Evolutionary conservation across 2,329 filamentous ascomycete genomes (phyloP).

Genomic region (Xylariaceae sp.): DNA sequence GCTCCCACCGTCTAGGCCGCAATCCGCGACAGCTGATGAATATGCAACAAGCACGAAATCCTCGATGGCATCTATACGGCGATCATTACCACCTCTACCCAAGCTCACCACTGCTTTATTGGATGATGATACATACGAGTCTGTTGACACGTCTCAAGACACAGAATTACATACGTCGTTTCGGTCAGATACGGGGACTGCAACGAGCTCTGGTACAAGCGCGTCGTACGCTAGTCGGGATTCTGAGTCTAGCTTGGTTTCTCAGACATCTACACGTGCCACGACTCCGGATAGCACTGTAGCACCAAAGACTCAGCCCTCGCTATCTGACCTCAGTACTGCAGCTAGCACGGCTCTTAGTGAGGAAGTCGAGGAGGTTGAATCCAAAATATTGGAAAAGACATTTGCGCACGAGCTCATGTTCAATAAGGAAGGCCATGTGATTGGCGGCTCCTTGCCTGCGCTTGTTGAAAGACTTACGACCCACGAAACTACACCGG

Average conservation of each 20-base stretch:
- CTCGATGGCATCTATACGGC: constrained; percentile 47
- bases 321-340: constrained; percentile 66
- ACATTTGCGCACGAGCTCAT: constrained; percentile 90
- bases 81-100: constrained; percentile 53
- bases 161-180: constrained; percentile 51
- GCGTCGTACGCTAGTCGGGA: constrained; percentile 78
- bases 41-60: constrained; percentile 43
- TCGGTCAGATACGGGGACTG: constrained; percentile 67
- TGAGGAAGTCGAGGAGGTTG: constrained; percentile 76
- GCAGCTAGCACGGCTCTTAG: constrained; percentile 63
- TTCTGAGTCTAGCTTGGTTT: constrained; percentile 77
- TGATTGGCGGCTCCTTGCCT: constrained; percentile 87
- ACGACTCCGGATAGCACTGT: constrained; percentile 73
- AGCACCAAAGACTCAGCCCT: constrained; percentile 57
- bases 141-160: constrained; percentile 45
- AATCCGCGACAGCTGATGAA: constrained; percentile 41
- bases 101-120: constrained; percentile 53
- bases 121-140: constrained; percentile 47
- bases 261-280: constrained; percentile 79
- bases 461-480: constrained; percentile 94
- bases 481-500: constrained; percentile 87
- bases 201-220: constrained; percentile 73
- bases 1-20: constrained; percentile 40
- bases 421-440: constrained; percentile 89
- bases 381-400: constrained; percentile 82